Percentiles rank a stretch among this genome's conserved stretches.
These are phyloP conservation scores for Apocynum venetum DNA, from an alignment of 257 asterid species.

Conservation along the genomic window DNA sequence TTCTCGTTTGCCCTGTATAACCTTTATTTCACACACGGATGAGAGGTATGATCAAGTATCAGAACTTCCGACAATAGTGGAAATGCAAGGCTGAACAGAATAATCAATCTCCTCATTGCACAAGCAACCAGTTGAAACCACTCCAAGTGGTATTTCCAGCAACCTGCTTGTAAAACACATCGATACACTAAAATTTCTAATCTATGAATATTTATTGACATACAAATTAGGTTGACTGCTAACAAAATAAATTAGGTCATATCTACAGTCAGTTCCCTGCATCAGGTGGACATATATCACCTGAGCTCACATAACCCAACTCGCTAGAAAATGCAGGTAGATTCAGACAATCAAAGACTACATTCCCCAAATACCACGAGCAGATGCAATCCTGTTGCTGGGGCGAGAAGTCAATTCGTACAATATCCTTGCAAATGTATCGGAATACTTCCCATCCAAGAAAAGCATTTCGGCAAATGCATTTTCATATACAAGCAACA, in stretches of 20 bases:
- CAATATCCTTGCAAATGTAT: constrained; percentile 78
- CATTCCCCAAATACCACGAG: constrained; percentile 99
- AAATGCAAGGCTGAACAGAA: background rate
- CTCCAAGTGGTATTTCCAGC: too few relatives aligned
- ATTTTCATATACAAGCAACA: constrained; percentile 66
- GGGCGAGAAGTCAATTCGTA: constrained; percentile 85
- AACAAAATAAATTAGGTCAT: background rate
- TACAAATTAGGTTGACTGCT: background rate
- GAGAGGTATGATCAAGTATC: background rate
- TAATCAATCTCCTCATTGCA: background rate
- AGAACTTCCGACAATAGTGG: too few relatives aligned
- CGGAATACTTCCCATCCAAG: constrained; percentile 69
- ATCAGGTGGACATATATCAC: background rate
- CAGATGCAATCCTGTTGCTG: constrained; percentile 61
- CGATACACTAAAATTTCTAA: background rate
- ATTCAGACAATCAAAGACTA: constrained; percentile 13
- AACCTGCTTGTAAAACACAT: background rate
- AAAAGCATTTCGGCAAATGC: constrained; percentile 93
- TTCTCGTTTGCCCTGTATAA: background rate
- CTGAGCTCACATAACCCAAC: background rate
- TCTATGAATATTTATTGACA: background rate
- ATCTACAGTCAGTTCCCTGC: constrained; percentile 2
- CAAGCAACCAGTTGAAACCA: background rate
- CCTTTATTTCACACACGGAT: background rate
- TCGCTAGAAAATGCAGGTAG: background rate